phyloP scores from a whole-genome alignment of 1,139 yeast genomes.

The Diutina sp. region DNA sequence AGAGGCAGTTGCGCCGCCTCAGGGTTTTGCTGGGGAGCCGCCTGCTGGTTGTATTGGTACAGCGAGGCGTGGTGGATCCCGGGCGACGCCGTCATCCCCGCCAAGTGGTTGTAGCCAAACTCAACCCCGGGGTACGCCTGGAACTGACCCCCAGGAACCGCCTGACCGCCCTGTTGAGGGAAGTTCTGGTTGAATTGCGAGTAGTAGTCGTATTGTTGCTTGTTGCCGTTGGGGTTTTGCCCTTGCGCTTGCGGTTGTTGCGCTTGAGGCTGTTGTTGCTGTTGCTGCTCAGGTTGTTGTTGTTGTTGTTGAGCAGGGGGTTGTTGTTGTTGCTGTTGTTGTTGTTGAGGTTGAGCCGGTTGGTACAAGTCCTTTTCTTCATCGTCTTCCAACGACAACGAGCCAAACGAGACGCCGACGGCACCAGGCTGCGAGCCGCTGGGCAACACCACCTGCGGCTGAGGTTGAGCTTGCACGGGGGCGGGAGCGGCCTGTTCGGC shows the following conservation, averaged over 20 bases:
- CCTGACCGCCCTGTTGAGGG: slow-evolving; percentile 21
- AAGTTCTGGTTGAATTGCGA: slow-evolving; percentile 25
- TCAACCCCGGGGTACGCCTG: slow-evolving; percentile 1
- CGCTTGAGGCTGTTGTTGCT: slow-evolving; percentile 8
- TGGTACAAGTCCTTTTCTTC: slow-evolving; percentile 4
- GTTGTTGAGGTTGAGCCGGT: slow-evolving; percentile 9
- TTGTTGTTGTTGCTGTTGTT: slow-evolving; percentile 2
- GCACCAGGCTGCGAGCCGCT: slow-evolving; percentile 30
- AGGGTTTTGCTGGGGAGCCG: not conserved
- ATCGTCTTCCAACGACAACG: slow-evolving; percentile 9
- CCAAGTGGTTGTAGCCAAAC: slow-evolving; percentile 1
- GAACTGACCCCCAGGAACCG: not conserved
- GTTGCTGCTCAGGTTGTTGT: slow-evolving; percentile 1
- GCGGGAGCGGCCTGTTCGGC: slow-evolving; percentile 3
- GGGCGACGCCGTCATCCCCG: not conserved
- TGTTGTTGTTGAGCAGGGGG: not conserved
- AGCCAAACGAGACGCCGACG: slow-evolving; percentile 63
- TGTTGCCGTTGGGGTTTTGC: slow-evolving; percentile 1
- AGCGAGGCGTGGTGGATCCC: not conserved
- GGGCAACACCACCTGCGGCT: slow-evolving; percentile 51
- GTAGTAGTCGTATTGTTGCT: slow-evolving; percentile 17
- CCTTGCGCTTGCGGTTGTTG: slow-evolving; percentile 3
- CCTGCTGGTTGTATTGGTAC: not conserved
- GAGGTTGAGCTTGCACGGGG: slow-evolving; percentile 6
- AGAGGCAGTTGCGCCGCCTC: not conserved